Base-by-base conservation (phyloP, 164 flowering plant species). In the Cinnamomum chago region DNA sequence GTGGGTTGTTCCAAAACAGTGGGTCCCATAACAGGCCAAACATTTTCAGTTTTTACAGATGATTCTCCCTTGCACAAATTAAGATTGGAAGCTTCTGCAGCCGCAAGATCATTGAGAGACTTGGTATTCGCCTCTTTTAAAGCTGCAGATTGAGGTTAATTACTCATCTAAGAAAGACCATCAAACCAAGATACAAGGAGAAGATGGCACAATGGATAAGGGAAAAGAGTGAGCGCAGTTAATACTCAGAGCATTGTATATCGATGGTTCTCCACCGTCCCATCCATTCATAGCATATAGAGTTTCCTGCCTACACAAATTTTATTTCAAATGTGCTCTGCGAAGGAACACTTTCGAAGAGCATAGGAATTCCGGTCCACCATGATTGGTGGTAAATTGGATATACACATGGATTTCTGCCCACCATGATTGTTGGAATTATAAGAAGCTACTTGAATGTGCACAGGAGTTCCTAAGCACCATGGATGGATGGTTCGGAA, bases 141-240 rank as follows among this genome's bases (percentile, higher is more conserved):
- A 81, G 65, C 86, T 86, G 84, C 79, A 76, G 68, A 74, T 78
- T 78, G 55, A 15, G 20, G 72, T 30, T 62, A 83, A 60, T 24
- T 58, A 58, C 10, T 58, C 17, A 58, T 13, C 17, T 20, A 28
- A 60, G 17, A 62, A 33, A 28, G 20, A 25, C 17, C 5, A 55
- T 35, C 33, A 9, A 55, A 71, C 11, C 5, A 71, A 71, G 15
- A 68, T n/a, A 20, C n/a, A 55, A 55, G n/a, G 60, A 55, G 3
- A 15, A 20, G n/a, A 55, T 17, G 60, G 5, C 60, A 17, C 60
- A 5, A 35, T 35, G n/a, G 5, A 55, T 18, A 14, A 17, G n/a
- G 60, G 13, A 55, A 55, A 18, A 55, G 20, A 3, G 60, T 17
- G 20, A 15, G 17, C 0, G 20, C 60, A 15, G 20, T 11, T 55